Conservation (phyloP, 805 yeast genomes). For the Kuraishia ogatae region DNA sequence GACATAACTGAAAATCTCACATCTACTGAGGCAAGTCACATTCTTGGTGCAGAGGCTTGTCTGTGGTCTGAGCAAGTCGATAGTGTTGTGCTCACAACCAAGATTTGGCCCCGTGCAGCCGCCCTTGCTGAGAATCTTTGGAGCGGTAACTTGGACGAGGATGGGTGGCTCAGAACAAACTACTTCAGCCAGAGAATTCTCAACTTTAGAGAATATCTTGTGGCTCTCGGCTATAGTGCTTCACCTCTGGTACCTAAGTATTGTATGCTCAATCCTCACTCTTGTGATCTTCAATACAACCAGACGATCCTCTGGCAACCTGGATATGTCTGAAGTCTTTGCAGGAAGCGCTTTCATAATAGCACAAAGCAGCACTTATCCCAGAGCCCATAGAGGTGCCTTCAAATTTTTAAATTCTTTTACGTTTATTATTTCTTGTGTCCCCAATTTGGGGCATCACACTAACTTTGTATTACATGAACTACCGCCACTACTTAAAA, state of each 20-base stretch:
- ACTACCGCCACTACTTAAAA: no score
- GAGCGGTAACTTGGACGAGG: slow-evolving; percentile 28
- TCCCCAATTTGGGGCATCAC: no score
- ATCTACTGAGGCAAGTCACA: slow-evolving; percentile 17
- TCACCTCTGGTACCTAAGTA: slow-evolving; percentile 27
- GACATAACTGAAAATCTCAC: slow-evolving; percentile 26
- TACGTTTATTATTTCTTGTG: neutral
- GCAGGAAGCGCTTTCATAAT: neutral
- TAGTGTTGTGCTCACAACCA: slow-evolving; percentile 18
- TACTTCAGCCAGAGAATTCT: slow-evolving; percentile 25
- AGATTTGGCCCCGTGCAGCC: slow-evolving; percentile 32
- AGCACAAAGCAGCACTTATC: neutral
- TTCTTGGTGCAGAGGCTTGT: slow-evolving; percentile 31
- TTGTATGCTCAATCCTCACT: slow-evolving; percentile 27
- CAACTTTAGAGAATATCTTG: slow-evolving; percentile 30
- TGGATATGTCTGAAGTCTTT: neutral
- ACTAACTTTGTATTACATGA: no score
- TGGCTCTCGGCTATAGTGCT: slow-evolving; percentile 24
- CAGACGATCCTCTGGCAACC: neutral
- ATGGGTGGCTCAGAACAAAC: slow-evolving; percentile 21
- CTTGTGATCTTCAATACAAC: slow-evolving; percentile 22
- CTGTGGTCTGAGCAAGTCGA: slow-evolving; percentile 32
- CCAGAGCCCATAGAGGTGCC: neutral
- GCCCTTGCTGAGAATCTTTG: slow-evolving; percentile 31
- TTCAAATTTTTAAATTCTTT: neutral